Evolutionary conservation across 225 moss, liverwort and hornwort species (phyloP).

Genomic region (Sphagnum tenellum): DNA sequence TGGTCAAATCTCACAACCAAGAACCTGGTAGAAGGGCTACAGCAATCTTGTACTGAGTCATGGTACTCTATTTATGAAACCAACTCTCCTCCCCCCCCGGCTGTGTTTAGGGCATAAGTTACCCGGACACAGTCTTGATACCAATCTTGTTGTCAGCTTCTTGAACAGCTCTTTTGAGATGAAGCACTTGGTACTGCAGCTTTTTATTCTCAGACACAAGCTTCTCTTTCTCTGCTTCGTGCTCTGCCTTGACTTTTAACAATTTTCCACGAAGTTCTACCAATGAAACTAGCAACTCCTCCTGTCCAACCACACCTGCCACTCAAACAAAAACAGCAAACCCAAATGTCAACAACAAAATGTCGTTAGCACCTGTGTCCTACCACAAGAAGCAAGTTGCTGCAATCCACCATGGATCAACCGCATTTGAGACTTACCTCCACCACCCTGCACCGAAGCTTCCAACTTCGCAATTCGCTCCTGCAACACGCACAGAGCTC

Average conservation of each 20-base stretch:
- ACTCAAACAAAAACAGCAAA: not conserved
- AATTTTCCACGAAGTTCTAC: constrained; percentile 37
- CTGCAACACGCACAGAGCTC: constrained; percentile 6
- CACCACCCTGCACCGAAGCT: constrained; percentile 16
- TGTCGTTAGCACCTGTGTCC: not conserved
- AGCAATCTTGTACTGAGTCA: no score
- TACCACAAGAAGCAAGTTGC: not conserved
- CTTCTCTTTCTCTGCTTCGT: constrained; percentile 39
- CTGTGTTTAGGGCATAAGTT: no score
- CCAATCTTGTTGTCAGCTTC: constrained; percentile 30
- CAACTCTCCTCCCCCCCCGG: no score
- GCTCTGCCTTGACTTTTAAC: constrained; percentile 26
- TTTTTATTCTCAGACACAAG: constrained; percentile 36
- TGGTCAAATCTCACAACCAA: no score
- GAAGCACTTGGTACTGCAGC: constrained; percentile 38
- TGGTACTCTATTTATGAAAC: no score
- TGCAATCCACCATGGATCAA: not conserved
- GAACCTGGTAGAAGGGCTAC: no score
- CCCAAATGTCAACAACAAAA: not conserved
- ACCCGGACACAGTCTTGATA: no score
- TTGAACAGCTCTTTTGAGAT: constrained; percentile 33
- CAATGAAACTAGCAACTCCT: constrained; percentile 22
- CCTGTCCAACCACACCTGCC: constrained; percentile 25
- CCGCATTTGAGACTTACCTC: constrained; percentile 12
- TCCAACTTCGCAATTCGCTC: constrained; percentile 44